A percentile compares a stretch with the other conserved stretches of the same genome.
These are phyloP conservation scores for Acanthamoeba culbertsoni DNA, from an alignment of 208 protist genomes.

Conservation along the genomic window DNA sequence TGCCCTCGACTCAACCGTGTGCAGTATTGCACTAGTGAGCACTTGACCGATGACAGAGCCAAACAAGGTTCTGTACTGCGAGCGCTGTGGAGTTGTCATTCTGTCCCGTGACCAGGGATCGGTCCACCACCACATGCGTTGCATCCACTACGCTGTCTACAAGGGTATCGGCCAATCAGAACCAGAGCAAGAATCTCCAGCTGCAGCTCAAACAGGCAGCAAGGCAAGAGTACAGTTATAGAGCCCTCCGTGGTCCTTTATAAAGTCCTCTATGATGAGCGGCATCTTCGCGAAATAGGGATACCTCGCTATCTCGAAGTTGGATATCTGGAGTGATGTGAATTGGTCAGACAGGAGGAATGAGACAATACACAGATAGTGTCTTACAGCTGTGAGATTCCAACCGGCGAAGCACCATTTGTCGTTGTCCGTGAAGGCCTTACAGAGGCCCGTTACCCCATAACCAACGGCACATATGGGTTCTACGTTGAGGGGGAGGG, in stretches of 20 bases:
- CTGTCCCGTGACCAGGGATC: slow-evolving; percentile 7
- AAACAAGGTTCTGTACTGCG: slow-evolving; percentile 33
- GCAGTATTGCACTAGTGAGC: not conserved
- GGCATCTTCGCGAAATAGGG: slow-evolving; percentile 44
- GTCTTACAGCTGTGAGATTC: slow-evolving; percentile 17
- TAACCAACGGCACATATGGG: slow-evolving; percentile 39
- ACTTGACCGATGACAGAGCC: not conserved
- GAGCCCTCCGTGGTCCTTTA: slow-evolving; percentile 46
- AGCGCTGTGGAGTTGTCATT: slow-evolving; percentile 23
- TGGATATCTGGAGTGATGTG: slow-evolving; percentile 5
- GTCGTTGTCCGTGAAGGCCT: slow-evolving; percentile 44
- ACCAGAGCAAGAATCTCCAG: too few species aligned
- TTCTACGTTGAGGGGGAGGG: not conserved
- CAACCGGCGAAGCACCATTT: slow-evolving; percentile 49
- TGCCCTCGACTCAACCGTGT: too few species aligned
- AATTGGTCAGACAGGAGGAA: not conserved
- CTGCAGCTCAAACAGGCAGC: not conserved
- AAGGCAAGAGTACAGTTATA: not conserved
- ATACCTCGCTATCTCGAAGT: slow-evolving; percentile 35
- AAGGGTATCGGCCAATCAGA: too few species aligned
- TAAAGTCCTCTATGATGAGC: slow-evolving; percentile 44
- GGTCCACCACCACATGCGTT: not conserved
- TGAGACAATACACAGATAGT: not conserved
- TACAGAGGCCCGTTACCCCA: slow-evolving; percentile 41
- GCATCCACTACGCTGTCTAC: slow-evolving; percentile 10